Conservation (phyloP, 495 filamentous ascomycete genomes). For the Hyaloscypha bicolor region DNA sequence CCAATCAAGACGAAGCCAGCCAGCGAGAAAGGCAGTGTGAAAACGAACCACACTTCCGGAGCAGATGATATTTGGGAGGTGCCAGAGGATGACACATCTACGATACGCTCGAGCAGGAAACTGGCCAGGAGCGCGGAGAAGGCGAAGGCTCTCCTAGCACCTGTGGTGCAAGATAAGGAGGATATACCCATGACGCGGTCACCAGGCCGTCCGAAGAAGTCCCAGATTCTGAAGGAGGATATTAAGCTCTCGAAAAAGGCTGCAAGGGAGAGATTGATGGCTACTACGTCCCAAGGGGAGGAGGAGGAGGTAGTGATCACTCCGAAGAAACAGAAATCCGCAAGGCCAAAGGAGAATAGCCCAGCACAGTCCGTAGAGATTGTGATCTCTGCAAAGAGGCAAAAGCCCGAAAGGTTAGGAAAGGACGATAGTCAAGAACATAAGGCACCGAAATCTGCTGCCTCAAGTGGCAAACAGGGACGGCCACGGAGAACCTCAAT, state of each 20-base stretch:
- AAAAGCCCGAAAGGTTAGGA: neutral
- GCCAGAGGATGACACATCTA: conserved; percentile 2
- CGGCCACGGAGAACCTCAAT: conserved; percentile 9
- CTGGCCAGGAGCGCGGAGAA: neutral
- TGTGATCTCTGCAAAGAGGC: neutral
- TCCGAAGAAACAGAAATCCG: neutral
- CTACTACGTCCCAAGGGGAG: conserved; percentile 3
- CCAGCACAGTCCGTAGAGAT: neutral
- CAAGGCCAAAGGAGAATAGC: neutral
- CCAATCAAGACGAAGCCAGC: conserved; percentile 5
- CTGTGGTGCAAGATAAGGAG: neutral
- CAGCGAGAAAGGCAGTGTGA: conserved; percentile 7
- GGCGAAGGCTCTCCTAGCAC: conserved; percentile 7
- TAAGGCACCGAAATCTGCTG: neutral
- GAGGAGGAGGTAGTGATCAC: conserved; percentile 7
- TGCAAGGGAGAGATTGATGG: conserved; percentile 18
- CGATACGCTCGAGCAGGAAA: neutral
- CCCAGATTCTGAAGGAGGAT: conserved; percentile 23
- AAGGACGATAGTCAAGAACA: neutral
- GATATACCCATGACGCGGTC: neutral
- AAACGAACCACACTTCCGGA: neutral
- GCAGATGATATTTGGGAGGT: conserved; percentile 21
- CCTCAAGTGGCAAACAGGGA: conserved; percentile 7
- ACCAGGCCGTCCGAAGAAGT: conserved; percentile 22
- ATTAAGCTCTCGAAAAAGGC: conserved; percentile 23